Evolutionary conservation across 2,329 filamentous ascomycete genomes (phyloP).

Genomic region (Colletotrichum trifolii): DNA sequence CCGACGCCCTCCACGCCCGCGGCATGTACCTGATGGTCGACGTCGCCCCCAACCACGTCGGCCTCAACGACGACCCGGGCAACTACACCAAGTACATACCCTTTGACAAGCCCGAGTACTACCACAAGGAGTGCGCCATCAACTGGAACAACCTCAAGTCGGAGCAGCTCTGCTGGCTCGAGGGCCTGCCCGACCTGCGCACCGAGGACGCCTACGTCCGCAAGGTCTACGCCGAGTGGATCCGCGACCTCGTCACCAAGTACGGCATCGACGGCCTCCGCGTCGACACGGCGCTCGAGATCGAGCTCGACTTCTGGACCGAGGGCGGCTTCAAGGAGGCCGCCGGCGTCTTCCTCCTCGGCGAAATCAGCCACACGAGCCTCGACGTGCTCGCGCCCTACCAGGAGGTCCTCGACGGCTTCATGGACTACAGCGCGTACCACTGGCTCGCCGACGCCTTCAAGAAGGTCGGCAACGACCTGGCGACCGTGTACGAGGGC

Average conservation of each 20-base stretch:
- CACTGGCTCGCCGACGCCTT: conserved; percentile 42
- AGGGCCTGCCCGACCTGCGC: conserved; percentile 70
- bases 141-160: conserved; percentile 64
- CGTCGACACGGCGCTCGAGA: conserved; percentile 71
- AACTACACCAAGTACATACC: conserved; percentile 40
- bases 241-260: conserved; percentile 65
- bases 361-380: conserved; percentile 68
- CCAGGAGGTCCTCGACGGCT: conserved; percentile 62
- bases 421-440: conserved; percentile 70
- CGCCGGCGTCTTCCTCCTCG: conserved; percentile 69
- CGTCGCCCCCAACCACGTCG: conserved; percentile 63
- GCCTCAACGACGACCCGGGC: conserved; percentile 41
- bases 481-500: conserved; percentile 45
- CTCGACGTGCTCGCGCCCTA: conserved; percentile 63
- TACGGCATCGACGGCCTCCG: conserved; percentile 73
- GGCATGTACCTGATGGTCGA: conserved; percentile 70
- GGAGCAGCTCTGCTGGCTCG: conserved; percentile 64
- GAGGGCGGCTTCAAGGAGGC: conserved; percentile 57
- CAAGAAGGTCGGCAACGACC: conserved; percentile 21
- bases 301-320: conserved; percentile 68
- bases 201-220: conserved; percentile 63
- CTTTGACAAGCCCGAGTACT: conserved; percentile 66
- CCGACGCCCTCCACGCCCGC: conserved; percentile 59
- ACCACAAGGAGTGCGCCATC: conserved; percentile 69
- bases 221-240: conserved; percentile 67